Base-by-base conservation (phyloP, 257 asterid genomes). In the Penstemon newberryi region DNA sequence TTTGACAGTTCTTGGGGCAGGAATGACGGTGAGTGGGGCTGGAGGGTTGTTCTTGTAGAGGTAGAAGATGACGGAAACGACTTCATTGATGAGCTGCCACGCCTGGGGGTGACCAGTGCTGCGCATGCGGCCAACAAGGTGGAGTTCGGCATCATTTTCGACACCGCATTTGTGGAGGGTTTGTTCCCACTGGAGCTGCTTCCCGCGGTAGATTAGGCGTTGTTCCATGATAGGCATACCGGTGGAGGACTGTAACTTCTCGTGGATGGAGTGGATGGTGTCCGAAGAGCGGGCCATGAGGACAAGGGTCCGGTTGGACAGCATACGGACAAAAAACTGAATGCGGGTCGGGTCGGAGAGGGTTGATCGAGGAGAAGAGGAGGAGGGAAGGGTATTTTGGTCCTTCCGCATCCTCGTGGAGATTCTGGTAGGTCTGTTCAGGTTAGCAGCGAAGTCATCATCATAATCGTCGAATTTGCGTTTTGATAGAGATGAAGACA, bases 81-180 rank as follows among this genome's bases (percentile, higher is more conserved):
- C 76, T 3, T 81, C 94, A 60, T 84, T 76, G 55, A 94, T 77
- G 39, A 81, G 78, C 72, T 85, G 86, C 96, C 97, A 91, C 0
- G 99, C 95, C 52, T 75, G 82, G 2, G 99, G 99, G 53, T 94
- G 91, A 0, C 59, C 85, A 0, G 96, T 89, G 75, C 96, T 89
- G 70, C 96, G 76, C 96, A 94, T 78, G 0, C 97, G 86, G 5
- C 91, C 96, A 4, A 89, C 89, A 11, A 94, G 58, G 15, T 85
- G 81, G 39, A 94, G 70, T 0, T 78, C 75, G 0, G 96, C 92
- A 49, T 91, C 97, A 2, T 82, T 89, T n/a, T 84, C 78, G 1
- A 94, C 75, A 0, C 63, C 25, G 41, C 91, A 89, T 0, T 86
- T 86, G 0, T 77, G 66, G n/a, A 93, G 38, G n/a, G 96, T 81